phyloP scores from a whole-genome alignment of 139 green algal genomes.

The Closterium sp. region DNA sequence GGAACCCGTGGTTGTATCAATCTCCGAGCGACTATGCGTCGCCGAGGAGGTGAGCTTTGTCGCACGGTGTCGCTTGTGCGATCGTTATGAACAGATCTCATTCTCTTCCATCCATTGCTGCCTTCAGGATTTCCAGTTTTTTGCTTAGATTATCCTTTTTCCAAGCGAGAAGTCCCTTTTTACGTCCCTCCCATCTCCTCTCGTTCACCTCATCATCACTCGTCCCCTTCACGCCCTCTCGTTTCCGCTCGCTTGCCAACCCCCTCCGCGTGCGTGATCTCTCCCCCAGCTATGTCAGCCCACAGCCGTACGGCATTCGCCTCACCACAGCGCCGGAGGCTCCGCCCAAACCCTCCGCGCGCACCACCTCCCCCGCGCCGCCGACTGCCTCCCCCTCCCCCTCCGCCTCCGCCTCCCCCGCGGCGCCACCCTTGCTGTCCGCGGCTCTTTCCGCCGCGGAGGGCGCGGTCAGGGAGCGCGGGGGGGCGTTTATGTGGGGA shows the following conservation, averaged over 20 bases:
- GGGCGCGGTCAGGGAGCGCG: not conserved
- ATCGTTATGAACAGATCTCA: too few species aligned
- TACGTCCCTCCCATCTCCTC: not conserved
- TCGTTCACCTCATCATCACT: not conserved
- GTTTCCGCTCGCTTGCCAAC: too few species aligned
- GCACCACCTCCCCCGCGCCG: not conserved
- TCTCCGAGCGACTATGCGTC: not conserved
- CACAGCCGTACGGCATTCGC: not conserved
- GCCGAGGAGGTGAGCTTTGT: not conserved
- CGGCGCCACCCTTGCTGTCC: not conserved
- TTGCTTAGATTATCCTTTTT: too few species aligned
- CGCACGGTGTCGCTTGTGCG: not conserved
- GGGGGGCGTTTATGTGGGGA: not conserved
- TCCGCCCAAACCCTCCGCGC: not conserved
- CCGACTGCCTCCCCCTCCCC: too few species aligned
- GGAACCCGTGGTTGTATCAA: not conserved
- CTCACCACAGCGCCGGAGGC: not conserved
- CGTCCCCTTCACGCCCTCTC: not conserved
- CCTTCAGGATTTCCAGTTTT: too few species aligned
- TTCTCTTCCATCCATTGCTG: too few species aligned
- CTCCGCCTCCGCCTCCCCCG: not conserved
- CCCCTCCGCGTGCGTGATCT: not conserved
- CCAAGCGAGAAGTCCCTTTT: too few species aligned
- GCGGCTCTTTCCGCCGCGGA: not conserved
- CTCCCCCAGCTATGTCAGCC: not conserved